Evolutionary conservation across 2,329 filamentous ascomycete species (phyloP).

Genomic region (Diaporthe ilicicola): DNA sequence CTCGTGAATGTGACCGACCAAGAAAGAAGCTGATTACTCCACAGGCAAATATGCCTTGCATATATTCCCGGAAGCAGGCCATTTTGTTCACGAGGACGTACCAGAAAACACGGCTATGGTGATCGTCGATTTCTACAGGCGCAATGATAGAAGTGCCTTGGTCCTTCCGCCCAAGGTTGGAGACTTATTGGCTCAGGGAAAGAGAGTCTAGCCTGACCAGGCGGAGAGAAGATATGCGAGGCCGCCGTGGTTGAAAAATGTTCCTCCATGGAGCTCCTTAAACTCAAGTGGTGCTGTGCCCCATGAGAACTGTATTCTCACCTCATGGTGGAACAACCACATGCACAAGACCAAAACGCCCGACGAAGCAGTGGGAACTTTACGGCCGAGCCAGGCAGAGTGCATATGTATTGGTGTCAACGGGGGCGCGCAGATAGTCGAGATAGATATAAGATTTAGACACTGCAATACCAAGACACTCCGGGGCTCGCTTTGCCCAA

Average conservation of each 20-base stretch:
- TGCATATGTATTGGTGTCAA: background rate
- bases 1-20: background rate
- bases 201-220: constrained; percentile 55
- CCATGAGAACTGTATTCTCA: background rate
- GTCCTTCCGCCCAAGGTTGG: constrained; percentile 93
- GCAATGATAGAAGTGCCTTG: constrained; percentile 86
- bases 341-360: background rate
- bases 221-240: too few species aligned
- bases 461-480: background rate
- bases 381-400: background rate
- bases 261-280: background rate
- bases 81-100: constrained; percentile 96
- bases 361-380: background rate
- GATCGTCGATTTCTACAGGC: constrained; percentile 87
- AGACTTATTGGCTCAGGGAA: constrained; percentile 71
- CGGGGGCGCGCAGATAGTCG: background rate
- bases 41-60: constrained; percentile 92
- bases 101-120: constrained; percentile 88
- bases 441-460: constrained; percentile 12
- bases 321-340: background rate
- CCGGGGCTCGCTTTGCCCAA: background rate
- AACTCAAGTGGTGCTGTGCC: background rate
- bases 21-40: constrained; percentile 26
- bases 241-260: background rate
- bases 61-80: constrained; percentile 92